Base-by-base conservation (phyloP, 345 rosid genomes). In the Moricandia arvensis region DNA sequence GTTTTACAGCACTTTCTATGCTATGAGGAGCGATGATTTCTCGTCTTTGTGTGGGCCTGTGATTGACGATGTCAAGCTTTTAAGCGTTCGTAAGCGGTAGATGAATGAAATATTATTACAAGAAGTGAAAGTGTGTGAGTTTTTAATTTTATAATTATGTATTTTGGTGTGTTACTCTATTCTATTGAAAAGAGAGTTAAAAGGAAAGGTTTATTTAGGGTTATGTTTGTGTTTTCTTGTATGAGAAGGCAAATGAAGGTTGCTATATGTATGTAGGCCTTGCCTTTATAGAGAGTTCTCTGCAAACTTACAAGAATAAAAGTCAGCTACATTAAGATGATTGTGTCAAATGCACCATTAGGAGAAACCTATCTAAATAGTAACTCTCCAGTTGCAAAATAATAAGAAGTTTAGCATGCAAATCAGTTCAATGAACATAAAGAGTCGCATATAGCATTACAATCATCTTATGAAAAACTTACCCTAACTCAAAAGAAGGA, bases 11-110 rank as follows among this genome's bases (percentile, higher is more conserved):
- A 86, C 97, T 1, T 91, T 79, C 68, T 91, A 93, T 75, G 70
- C 87, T 2, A 90, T 87, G 91, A 88, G 87, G 63, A 88, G 81
- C 18, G 97, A 90, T 27, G 87, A 88, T 76, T 87, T 85, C 64
- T 87, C 93, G 45, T 88, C 97, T 2, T 81, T 93, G 6, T 93
- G 98, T 9, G 95, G 98, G 0, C 97, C 98, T 3, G 91, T 91
- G 16, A 58, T 93, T 18, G 96, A 93, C 34, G 93, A 91, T 11
- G 90, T 90, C 47, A 86, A 74, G 83, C 82, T 93, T 66, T 3
- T 88, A 73, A 85, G 91, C 49, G 77, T 76, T 30, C 83, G 83
- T 47, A 74, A 69, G 30, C 74, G 76, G 21, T 80, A 79, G 80
- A 77, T 33, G 18, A 45, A 63, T 24, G 12, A 57, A 18, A 33